Base-by-base conservation (phyloP, 202 grass and related monocot species). In the Musa balbisiana region DNA sequence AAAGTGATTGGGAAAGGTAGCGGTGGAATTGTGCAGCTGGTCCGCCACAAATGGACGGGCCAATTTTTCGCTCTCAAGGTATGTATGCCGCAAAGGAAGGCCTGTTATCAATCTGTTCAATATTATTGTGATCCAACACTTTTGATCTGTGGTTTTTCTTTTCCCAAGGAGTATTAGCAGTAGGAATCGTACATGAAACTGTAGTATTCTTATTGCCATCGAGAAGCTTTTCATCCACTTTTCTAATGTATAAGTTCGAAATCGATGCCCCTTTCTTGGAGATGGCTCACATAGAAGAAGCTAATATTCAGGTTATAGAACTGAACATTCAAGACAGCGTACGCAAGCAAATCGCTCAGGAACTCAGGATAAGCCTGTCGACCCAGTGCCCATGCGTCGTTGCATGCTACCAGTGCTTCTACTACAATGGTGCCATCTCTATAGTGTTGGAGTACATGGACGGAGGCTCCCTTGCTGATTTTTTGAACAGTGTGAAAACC, bases 41-140 rank as follows among this genome's bases (percentile, higher is more conserved):
- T 99, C 53, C 78, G 89, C 75, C 91, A 99, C 79, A 99, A 99
- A 92, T 99, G 89, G 89, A 95, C 95, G 26, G 85, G 80, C 50
- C 95, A 99, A 70, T 95, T 99, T 85, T 92, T 95, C 56, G 95
- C 95, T 79, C 87, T 99, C 43, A 99, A 99, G 91, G 95, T 98
- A 86, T 66, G 95, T 98, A 86, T 66, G 73, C 10, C 15, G 49
- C 15, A 13, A 1, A 69, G 51, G 52, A 69, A 74, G 27, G 59
- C 11, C 53, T 81, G 67, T 23, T 50, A 29, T 81, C 24, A 15
- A 69, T 70, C 5, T 76, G 55, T 56, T 11, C 62, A 12, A 51
- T 83, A 69, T 55, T 15, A 62, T 14, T 14, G 16, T 60, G 11
- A 4, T 60, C n/a, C 0, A 60, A 60, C 0, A 19, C n/a, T 60